Conservation (phyloP, 1,284 basidiomycete species). For the Crucibulum cyathiforme region DNA sequence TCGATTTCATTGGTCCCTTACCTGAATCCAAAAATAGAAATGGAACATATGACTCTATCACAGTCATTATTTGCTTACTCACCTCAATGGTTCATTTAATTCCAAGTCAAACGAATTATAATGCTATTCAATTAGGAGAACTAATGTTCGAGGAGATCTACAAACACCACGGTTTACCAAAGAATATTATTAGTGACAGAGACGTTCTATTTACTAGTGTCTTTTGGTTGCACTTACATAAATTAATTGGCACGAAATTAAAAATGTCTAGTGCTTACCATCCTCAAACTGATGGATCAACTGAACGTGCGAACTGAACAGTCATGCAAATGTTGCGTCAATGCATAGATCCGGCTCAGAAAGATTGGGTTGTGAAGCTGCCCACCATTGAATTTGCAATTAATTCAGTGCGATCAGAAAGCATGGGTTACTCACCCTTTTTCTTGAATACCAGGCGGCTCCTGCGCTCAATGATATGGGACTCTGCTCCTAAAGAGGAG, state of each 20-base stretch:
- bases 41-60: conserved; percentile 15
- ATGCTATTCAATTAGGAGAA: conserved; percentile 39
- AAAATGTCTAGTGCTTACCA: conserved; percentile 48
- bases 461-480: conserved; percentile 35
- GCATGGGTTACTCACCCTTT: conserved; percentile 37
- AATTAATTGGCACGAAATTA: conserved; percentile 26
- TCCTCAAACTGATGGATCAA: conserved; percentile 34
- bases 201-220: conserved; percentile 45
- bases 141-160: conserved; percentile 41
- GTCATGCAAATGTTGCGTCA: conserved; percentile 21
- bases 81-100: conserved; percentile 39
- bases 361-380: conserved; percentile 18
- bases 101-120: conserved; percentile 30
- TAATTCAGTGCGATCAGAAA: conserved; percentile 34
- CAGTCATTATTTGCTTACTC: conserved; percentile 40
- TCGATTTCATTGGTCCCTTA: conserved; percentile 38
- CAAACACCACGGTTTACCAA: conserved; percentile 43
- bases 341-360: conserved; percentile 18
- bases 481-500: conserved; percentile 6
- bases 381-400: conserved; percentile 27
- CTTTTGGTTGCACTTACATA: conserved; percentile 46
- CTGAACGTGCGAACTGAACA: neutral
- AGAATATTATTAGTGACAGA: conserved; percentile 44
- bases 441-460: conserved; percentile 29
- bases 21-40: conserved; percentile 15